Evolutionary conservation across 2,329 filamentous ascomycete genomes (phyloP), one percentile per base, ranked within the genome.

Genomic region (Graphiopsis chlorocephala): DNA sequence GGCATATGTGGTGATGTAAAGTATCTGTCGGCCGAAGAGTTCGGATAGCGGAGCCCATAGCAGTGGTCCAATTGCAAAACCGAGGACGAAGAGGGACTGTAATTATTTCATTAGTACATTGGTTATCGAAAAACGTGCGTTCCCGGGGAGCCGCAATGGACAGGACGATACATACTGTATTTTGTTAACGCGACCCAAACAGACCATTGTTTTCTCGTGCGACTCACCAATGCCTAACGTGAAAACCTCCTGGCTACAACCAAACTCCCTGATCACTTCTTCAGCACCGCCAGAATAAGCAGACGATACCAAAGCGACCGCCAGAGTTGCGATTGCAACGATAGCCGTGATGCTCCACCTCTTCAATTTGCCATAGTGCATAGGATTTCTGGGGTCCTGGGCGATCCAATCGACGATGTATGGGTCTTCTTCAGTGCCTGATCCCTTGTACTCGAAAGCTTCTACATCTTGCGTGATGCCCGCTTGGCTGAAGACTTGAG

Each of bases 231-330:
- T 80, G 11, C 87, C 87, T 1, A 90, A 79, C 25, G 85, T 87
- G 45, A 82, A 83, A 7, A 88, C 76, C 68, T 85, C 84, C 55
- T 78, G 74, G 52, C 75, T 77, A 28, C 86, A 80, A 12, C 77
- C 64, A 68, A 91, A 90, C 35, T 86, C 79, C 1, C 66, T 50
- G 15, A 87, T 79, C 61, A 91, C 81, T 56, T 86, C 78, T 10
- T 69, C 64, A 12, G 87, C 74, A 56, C 85, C 86, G 14, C 86
- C 86, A 4, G 85, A 85, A 74, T 86, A 90, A 31, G 89, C 89
- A 1, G 87, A 89, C n/a, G 88, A 90, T 61, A 86, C 85, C 70
- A 93, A 89, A 2, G 90, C 81, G 29, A 92, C 88, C 29, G 79
- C 88, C 50, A 93, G 81, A 1, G 88, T 90, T 15, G 89, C 86